phyloP scores from a whole-genome alignment of 148 eudicot species.

The Cornus suecica region DNA sequence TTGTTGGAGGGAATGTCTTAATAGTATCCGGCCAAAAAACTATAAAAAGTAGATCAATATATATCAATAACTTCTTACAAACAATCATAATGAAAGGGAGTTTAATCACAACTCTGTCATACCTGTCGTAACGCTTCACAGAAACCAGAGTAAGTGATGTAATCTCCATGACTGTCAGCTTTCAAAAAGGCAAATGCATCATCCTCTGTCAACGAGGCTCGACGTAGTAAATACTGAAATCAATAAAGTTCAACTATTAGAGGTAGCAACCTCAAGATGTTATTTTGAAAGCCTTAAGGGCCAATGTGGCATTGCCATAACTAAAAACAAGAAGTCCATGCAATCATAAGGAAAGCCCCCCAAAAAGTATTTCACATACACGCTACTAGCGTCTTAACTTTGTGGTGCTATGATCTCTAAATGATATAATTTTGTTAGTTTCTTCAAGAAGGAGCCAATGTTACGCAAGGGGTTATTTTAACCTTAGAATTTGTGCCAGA shows the following conservation, averaged over 20 bases:
- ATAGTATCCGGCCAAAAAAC: not conserved
- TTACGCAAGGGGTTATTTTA: too few relatives aligned
- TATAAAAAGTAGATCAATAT: not conserved
- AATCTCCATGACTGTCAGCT: conserved; percentile 63
- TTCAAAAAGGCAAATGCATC: conserved; percentile 83
- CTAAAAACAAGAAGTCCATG: not conserved
- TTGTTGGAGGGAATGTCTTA: not conserved
- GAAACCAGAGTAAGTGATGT: conserved; percentile 68
- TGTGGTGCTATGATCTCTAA: too few relatives aligned
- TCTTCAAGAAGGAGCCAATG: too few relatives aligned
- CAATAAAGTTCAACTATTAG: not conserved
- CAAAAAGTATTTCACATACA: too few relatives aligned
- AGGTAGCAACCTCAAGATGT: not conserved
- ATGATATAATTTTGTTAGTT: too few relatives aligned
- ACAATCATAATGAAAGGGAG: not conserved
- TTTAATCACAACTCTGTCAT: not conserved
- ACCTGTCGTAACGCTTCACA: conserved; percentile 85
- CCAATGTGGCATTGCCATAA: not conserved
- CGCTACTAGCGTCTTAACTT: too few relatives aligned
- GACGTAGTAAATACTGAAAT: conserved; percentile 69
- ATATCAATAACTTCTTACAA: not conserved
- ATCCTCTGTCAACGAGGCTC: conserved; percentile 70
- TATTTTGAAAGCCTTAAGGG: conserved; percentile 5
- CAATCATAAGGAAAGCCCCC: too few relatives aligned
- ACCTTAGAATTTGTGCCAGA: too few relatives aligned